Conservation (phyloP, 768 basidiomycete species). For the Omphalotus guepiniiformis region DNA sequence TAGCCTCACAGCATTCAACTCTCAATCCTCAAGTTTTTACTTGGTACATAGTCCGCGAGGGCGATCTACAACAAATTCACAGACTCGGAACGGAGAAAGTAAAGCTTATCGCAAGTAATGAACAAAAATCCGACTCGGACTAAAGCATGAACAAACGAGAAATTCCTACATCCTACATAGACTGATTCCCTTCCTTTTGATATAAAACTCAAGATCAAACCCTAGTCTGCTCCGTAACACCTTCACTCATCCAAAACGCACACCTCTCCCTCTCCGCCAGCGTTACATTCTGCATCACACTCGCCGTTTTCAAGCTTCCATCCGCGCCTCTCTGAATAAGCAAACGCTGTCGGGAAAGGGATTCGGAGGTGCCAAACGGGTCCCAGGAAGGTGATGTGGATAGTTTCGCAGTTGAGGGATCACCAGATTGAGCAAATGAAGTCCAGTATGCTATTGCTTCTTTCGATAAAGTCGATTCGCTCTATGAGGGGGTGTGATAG, state of each 20-base stretch:
- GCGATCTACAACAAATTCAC: no score
- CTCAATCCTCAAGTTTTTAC: no score
- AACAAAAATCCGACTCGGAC: no score
- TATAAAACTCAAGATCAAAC: slow-evolving; percentile 16
- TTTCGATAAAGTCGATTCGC: slow-evolving; percentile 30
- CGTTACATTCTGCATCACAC: slow-evolving; percentile 25
- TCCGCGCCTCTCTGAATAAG: slow-evolving; percentile 24
- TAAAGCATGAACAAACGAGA: no score
- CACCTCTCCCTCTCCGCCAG: slow-evolving; percentile 30
- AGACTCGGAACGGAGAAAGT: no score
- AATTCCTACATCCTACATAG: no score
- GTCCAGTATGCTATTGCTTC: slow-evolving; percentile 44
- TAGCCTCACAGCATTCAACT: no score
- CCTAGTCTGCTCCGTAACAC: slow-evolving; percentile 29
- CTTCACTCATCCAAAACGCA: slow-evolving; percentile 38
- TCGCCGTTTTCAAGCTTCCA: slow-evolving; percentile 20
- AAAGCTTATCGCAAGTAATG: no score
- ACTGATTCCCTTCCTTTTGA: no score
- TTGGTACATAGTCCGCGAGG: no score
- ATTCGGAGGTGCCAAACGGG: slow-evolving; percentile 15
- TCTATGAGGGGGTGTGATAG: no score
- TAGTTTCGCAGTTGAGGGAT: slow-evolving; percentile 21
- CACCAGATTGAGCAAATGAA: slow-evolving; percentile 31
- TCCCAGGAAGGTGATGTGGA: slow-evolving; percentile 24
- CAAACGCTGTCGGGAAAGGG: slow-evolving; percentile 15